Evolutionary conservation across 345 rosid species (phyloP), one percentile per base, ranked within the genome.

Genomic region (Salix dunnii): DNA sequence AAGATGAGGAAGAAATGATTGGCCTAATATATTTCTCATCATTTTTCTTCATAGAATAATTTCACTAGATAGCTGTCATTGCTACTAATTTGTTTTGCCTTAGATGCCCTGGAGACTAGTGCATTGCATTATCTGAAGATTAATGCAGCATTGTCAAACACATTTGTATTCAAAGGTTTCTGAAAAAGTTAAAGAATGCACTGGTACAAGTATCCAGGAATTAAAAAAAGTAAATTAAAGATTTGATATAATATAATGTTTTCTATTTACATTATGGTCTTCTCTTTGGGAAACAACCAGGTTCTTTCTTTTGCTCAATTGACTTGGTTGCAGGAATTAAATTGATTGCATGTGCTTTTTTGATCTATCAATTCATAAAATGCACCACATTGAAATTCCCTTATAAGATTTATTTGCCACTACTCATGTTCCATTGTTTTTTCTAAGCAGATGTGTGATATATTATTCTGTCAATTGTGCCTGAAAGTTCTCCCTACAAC

Each of bases 401-500:
- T 5, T 17, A 0, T 60, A 38, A 7, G 36, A 14, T 42, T 20
- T 63, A 23, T 58, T 58, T 58, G 27, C 33, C 42, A 20, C 10
- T 10, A 60, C 38, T 79, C 61, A 74, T 68, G 11, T 78, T 55
- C 36, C 79, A 80, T 70, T 86, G 82, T 67, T 84, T 74, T 83
- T 84, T 77, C 79, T 71, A 49, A 68, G 85, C 91, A 93, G 99
- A 96, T 96, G 99, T 96, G 99, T 80, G 98, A 91, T 85, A 91
- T 96, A 78, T 88, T 93, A 71, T 93, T 96, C 91, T 91, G 97
- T 75, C 99, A 96, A 88, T 74, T 96, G 79, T 91, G 97, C 91
- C 89, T 96, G 85, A 96, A 92, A 93, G 97, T 93, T 82, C 87
- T 85, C 69, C 85, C 88, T 11, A 48, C 90, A 69, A 72, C 78